Evolutionary conservation across 1,284 basidiomycete species (phyloP).

Genomic region (Apiotrichum sp.): DNA sequence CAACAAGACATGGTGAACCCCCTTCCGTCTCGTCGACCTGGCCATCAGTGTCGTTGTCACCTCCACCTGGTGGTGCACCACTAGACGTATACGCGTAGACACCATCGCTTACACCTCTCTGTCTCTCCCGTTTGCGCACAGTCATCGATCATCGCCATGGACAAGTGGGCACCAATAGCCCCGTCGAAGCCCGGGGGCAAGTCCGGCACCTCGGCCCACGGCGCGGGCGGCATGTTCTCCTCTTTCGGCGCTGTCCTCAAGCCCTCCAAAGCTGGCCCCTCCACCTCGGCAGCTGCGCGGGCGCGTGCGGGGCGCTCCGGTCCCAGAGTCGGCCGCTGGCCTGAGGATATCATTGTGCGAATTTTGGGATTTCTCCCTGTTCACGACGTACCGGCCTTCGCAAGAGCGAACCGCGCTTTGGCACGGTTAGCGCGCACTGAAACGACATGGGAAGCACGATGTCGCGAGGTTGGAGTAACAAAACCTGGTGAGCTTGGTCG

Average conservation of each 20-base stretch:
- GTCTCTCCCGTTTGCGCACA: no score
- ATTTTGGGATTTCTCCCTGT: constrained; percentile 67
- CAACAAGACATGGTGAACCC: no score
- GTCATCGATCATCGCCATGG: constrained; percentile 18
- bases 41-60: no score
- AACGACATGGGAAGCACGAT: constrained; percentile 65
- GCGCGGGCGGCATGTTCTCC: constrained; percentile 58
- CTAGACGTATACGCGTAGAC: no score
- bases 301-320: constrained; percentile 30
- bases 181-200: constrained; percentile 47
- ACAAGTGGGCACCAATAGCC: constrained; percentile 40
- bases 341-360: constrained; percentile 65
- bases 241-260: constrained; percentile 48
- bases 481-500: constrained; percentile 16
- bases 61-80: no score
- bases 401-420: constrained; percentile 60
- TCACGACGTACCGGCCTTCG: constrained; percentile 69
- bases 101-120: no score
- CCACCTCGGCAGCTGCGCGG: constrained; percentile 15
- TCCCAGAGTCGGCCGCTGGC: constrained; percentile 65
- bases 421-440: constrained; percentile 63
- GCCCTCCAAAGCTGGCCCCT: constrained; percentile 50
- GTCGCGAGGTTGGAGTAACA: constrained; percentile 56
- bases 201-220: neutral
- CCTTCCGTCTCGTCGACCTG: no score